Evolutionary conservation across 1,284 basidiomycete species (phyloP).

Genomic region (Malassezia obtusa): DNA sequence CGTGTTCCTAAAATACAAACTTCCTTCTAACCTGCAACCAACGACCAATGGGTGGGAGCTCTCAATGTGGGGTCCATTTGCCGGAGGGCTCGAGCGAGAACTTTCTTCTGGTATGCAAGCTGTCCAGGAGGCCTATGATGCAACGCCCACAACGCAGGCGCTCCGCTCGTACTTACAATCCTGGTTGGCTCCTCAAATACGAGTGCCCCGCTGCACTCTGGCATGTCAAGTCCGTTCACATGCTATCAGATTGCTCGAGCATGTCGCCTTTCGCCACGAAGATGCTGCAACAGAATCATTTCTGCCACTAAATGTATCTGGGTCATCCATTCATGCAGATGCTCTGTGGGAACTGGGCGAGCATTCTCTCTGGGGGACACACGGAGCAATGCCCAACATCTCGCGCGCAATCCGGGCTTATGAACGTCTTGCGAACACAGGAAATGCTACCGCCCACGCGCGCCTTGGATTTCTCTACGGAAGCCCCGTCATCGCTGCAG

Average conservation of each 20-base stretch:
- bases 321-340: too few species aligned
- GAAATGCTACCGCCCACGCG: slow-evolving; percentile 39
- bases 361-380: slow-evolving; percentile 41
- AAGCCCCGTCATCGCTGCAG: slow-evolving; percentile 4
- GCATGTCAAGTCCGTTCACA: neutral
- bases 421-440: slow-evolving; percentile 23
- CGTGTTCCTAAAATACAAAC: too few species aligned
- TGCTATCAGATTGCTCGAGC: neutral
- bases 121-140: neutral
- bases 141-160: neutral
- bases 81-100: neutral
- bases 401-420: slow-evolving; percentile 30
- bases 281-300: too few species aligned
- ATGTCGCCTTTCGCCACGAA: too few species aligned
- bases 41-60: slow-evolving; percentile 12
- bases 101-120: neutral
- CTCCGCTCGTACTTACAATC: neutral
- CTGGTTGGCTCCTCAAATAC: neutral
- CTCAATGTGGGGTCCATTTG: slow-evolving; percentile 14
- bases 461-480: slow-evolving; percentile 38
- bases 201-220: too few species aligned
- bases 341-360: slow-evolving; percentile 42
- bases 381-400: slow-evolving; percentile 28
- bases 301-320: too few species aligned
- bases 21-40: neutral